Conservation (phyloP, 345 rosid genomes). For the Lagerstroemia speciosa region DNA sequence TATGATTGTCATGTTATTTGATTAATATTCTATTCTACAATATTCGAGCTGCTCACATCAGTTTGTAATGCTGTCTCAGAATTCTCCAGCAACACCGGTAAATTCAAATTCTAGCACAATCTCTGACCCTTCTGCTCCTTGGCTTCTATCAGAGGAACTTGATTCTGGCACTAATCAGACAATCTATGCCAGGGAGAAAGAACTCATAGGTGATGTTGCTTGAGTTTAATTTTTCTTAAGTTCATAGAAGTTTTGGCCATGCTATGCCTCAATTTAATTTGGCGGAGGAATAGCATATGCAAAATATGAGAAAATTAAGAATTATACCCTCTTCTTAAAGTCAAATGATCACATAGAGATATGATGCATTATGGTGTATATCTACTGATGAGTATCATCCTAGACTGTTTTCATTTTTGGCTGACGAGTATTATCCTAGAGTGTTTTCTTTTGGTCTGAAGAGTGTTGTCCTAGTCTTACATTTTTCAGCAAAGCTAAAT, state of each 20-base stretch:
- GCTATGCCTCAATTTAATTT: background rate
- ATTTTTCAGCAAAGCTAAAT: background rate
- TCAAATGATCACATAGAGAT: background rate
- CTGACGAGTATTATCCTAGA: background rate
- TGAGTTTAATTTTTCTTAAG: background rate
- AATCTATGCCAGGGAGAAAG: conserved; percentile 26
- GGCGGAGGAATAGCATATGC: background rate
- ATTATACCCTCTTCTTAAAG: background rate
- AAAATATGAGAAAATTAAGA: background rate
- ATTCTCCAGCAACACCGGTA: conserved; percentile 62
- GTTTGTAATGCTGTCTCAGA: conserved; percentile 40
- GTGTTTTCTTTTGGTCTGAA: background rate
- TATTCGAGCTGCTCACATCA: conserved; percentile 5
- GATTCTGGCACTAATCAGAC: conserved; percentile 45
- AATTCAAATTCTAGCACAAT: conserved; percentile 77
- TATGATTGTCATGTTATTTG: background rate
- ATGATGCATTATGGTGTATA: background rate
- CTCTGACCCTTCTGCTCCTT: conserved; percentile 49
- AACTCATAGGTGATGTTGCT: conserved; percentile 16
- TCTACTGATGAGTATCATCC: background rate
- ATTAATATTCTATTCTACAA: background rate
- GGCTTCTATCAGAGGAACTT: conserved; percentile 47
- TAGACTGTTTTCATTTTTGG: too few species aligned
- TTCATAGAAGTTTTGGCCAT: background rate
- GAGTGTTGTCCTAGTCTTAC: background rate